phyloP scores from a whole-genome alignment of 805 yeast genomes.

The Lipomyces mesembrius region DNA sequence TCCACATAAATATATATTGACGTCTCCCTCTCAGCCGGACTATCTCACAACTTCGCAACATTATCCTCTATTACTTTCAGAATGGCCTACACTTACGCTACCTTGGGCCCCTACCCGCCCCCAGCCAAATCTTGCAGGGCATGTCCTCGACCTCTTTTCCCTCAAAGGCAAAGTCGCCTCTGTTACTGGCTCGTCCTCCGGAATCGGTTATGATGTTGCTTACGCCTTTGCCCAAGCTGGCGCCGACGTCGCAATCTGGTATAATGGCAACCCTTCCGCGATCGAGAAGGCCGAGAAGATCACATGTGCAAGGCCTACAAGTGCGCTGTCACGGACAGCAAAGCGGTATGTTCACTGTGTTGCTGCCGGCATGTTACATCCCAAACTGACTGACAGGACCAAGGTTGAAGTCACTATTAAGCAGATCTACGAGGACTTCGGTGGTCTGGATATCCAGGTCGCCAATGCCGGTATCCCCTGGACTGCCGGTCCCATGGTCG shows the following conservation, averaged over 20 bases:
- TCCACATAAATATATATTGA: neutral
- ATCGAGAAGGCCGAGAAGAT: constrained; percentile 63
- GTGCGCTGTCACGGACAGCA: constrained; percentile 58
- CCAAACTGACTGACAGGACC: neutral
- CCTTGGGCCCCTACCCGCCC: constrained; percentile 56
- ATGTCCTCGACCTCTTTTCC: constrained; percentile 71
- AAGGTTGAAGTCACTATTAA: constrained; percentile 55
- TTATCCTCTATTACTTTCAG: neutral
- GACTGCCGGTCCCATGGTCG: constrained; percentile 65
- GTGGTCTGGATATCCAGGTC: constrained; percentile 78
- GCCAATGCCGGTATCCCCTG: constrained; percentile 92
- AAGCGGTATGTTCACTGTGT: constrained; percentile 38
- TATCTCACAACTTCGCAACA: neutral
- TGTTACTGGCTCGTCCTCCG: constrained; percentile 59
- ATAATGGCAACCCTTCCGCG: constrained; percentile 61
- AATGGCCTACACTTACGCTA: constrained; percentile 38
- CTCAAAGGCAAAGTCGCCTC: constrained; percentile 56
- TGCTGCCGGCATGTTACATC: too few species aligned
- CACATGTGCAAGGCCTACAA: constrained; percentile 66
- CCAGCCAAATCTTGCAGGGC: constrained; percentile 56
- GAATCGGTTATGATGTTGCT: constrained; percentile 58
- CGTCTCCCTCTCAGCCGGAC: neutral
- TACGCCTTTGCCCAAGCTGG: constrained; percentile 60
- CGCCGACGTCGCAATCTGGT: constrained; percentile 77
- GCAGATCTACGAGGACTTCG: constrained; percentile 68